Evolutionary conservation across 148 eudicot genomes (phyloP).

Genomic region (Rhododendron griersonianum): DNA sequence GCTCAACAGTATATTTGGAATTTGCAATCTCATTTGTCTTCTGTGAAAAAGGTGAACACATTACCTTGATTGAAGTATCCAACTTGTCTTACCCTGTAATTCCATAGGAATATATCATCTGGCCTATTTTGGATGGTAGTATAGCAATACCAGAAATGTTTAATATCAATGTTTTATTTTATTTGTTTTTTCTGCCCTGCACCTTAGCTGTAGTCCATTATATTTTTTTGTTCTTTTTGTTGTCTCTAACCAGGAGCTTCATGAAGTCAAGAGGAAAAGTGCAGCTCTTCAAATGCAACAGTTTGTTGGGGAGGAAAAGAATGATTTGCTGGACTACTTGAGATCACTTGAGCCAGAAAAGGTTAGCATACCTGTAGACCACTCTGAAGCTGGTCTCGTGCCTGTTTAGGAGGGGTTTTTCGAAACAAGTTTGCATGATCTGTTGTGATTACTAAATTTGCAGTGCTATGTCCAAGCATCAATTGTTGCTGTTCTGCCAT

Average conservation of each 20-base stretch:
- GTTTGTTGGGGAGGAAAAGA: slow-evolving; percentile 98
- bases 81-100: neutral
- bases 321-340: slow-evolving; percentile 84
- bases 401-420: neutral
- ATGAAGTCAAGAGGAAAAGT: slow-evolving; percentile 83
- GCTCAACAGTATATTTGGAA: slow-evolving; percentile 56
- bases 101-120: neutral
- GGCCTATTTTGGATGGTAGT: neutral
- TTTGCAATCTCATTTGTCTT: slow-evolving; percentile 67
- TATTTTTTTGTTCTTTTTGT: slow-evolving; percentile 2
- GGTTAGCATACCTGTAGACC: slow-evolving; percentile 31
- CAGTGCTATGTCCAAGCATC: neutral
- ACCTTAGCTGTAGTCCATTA: neutral
- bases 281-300: slow-evolving; percentile 98
- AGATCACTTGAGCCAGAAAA: slow-evolving; percentile 92
- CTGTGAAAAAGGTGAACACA: slow-evolving; percentile 60
- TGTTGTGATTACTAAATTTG: neutral
- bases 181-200: neutral
- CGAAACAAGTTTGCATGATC: neutral
- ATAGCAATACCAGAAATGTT: neutral
- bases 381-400: neutral
- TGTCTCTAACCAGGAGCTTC: slow-evolving; percentile 52
- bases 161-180: neutral
- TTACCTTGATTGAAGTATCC: neutral
- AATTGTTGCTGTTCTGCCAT: neutral